Evolutionary conservation across 1,284 basidiomycete species (phyloP), one percentile per base, ranked within the genome.

Genomic region (Pholiota adiposa): DNA sequence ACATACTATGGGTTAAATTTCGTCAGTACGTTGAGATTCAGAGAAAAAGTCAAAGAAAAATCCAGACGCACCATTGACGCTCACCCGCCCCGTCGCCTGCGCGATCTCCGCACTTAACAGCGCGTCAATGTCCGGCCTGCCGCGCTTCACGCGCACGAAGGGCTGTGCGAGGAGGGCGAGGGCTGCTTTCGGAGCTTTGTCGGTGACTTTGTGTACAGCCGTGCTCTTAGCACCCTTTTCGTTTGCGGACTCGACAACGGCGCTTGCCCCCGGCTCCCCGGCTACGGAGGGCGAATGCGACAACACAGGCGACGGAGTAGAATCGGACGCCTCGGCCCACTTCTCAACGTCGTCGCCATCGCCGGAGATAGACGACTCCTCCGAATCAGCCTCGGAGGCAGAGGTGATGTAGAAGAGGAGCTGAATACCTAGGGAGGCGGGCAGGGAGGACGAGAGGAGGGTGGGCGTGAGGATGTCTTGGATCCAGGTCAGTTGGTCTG

Each of bases 401-500:
- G 62, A 59, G 3, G 81, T 82, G 53, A 80, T 66, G 60, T 75
- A 77, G 51, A 82, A 68, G 4, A 69, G 70, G 56, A 81, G 65
- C 34, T 70, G 67, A 52, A 82, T 61, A 7, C 63, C 55, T 19
- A 82, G 61, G 1, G 63, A 63, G 0, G 67, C 21, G 0, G 78
- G 75, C 0, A 71, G 68, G 12, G 46, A 19, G 19, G 41, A 8
- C 14, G 27, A 31, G 33, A 65, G 48, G 33, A 67, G 51, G 1
- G 74, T 73, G n/a, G 69, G 64, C 0, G 63, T 43, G 31, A 83
- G 69, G 4, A 72, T 66, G 19, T 72, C 69, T 4, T 73, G 72
- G 33, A 81, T 74, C 77, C 79, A 81, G n/a, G 72, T 64, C n/a
- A 81, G 66, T 56, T 82, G 75, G 11, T 69, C 77, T 80, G 56